phyloP scores from a whole-genome alignment of 768 basidiomycete species.

The Collybiopsis confluens region DNA sequence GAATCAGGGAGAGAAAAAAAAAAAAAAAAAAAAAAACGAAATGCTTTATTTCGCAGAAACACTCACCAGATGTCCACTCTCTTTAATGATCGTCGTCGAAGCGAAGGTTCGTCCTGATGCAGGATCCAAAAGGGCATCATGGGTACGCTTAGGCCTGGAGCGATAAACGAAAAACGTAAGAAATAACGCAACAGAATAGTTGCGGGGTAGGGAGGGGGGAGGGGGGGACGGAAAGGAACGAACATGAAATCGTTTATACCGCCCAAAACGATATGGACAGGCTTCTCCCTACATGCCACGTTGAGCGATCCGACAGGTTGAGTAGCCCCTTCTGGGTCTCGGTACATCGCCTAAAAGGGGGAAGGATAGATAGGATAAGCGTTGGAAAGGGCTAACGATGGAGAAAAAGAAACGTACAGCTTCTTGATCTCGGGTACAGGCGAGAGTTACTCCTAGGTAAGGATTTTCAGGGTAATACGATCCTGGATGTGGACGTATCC shows the following conservation, averaged over 20 bases:
- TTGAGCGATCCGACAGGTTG: constrained; percentile 48
- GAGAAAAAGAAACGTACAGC: constrained; percentile 29
- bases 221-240: too few relatives aligned
- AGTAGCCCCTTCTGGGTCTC: constrained; percentile 49
- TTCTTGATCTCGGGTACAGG: constrained; percentile 62
- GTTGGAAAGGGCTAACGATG: too few relatives aligned
- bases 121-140: constrained; percentile 30
- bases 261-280: constrained; percentile 54
- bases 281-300: constrained; percentile 31
- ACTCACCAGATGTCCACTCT: constrained; percentile 26
- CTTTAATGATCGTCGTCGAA: constrained; percentile 21
- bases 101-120: constrained; percentile 31
- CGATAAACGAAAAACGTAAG: background rate
- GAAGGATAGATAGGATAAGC: background rate
- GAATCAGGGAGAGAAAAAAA: constrained; percentile 27
- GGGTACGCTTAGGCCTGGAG: constrained; percentile 30
- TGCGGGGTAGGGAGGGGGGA: too few relatives aligned
- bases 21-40: constrained; percentile 8
- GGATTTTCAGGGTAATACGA: constrained; percentile 22
- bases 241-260: constrained; percentile 50
- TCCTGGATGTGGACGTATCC: constrained; percentile 34
- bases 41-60: too few relatives aligned
- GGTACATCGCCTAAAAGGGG: constrained; percentile 53
- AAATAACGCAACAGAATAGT: too few relatives aligned
- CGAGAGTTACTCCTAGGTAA: constrained; percentile 43